A percentile compares a stretch with the other conserved stretches of the same genome.
phyloP scores from a whole-genome alignment of 768 basidiomycete species.

The Russula abietina region DNA sequence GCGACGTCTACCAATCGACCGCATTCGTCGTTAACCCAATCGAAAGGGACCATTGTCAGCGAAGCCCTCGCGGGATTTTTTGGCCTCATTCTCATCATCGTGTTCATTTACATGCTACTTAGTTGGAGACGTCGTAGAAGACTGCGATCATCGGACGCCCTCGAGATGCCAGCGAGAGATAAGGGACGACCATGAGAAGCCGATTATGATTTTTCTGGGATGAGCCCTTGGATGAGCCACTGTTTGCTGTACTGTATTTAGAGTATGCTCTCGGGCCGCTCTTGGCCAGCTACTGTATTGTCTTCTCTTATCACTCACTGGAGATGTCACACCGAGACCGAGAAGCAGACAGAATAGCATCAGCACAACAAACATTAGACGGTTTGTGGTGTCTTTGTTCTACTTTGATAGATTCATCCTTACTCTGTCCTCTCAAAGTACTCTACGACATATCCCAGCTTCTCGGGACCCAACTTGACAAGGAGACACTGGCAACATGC shows the following conservation, averaged over 20 bases:
- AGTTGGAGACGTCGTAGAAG: conserved; percentile 12
- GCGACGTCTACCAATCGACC: conserved; percentile 7
- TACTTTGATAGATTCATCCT: neutral
- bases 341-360: conserved; percentile 24
- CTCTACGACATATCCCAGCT: conserved; percentile 85
- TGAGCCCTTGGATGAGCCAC: neutral
- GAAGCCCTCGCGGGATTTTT: conserved; percentile 26
- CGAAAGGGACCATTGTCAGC: conserved; percentile 25
- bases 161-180: conserved; percentile 11
- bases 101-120: conserved; percentile 4
- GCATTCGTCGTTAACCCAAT: conserved; percentile 18
- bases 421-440: conserved; percentile 39
- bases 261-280: neutral
- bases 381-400: conserved; percentile 31
- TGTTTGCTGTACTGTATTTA: neutral
- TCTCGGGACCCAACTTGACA: conserved; percentile 81
- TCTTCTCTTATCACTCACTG: neutral
- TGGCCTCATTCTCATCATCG: conserved; percentile 21
- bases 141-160: neutral
- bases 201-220: neutral
- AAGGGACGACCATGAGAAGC: neutral
- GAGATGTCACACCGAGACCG: conserved; percentile 18
- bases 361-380: conserved; percentile 33
- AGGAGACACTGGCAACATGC: conserved; percentile 87
- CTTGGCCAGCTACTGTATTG: neutral